These are phyloP conservation scores for Eragrostis curvula DNA, from an alignment of 176 grass and related monocot genomes.

Conservation along the genomic window DNA sequence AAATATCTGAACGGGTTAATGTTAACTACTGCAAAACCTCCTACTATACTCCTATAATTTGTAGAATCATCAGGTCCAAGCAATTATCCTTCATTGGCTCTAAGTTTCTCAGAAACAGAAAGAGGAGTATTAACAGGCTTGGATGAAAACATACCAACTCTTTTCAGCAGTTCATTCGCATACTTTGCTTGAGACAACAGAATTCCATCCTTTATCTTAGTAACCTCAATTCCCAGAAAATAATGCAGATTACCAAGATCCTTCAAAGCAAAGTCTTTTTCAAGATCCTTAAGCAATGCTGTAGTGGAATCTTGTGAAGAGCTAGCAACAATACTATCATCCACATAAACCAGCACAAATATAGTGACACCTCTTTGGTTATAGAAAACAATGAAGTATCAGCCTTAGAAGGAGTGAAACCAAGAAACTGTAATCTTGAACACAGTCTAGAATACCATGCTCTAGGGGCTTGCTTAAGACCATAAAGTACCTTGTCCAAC, in stretches of 20 bases:
- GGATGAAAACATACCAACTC: neutral
- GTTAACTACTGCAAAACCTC: too few species aligned
- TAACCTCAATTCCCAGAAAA: neutral
- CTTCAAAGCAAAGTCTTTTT: neutral
- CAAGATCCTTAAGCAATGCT: neutral
- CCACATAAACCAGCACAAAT: neutral
- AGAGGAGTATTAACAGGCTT: neutral
- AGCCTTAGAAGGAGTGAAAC: too few species aligned
- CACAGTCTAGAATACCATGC: too few species aligned
- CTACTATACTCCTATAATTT: too few species aligned
- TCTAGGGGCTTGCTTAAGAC: too few species aligned
- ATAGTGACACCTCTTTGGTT: too few species aligned
- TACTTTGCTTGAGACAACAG: neutral
- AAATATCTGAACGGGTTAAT: too few species aligned
- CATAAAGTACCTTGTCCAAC: too few species aligned
- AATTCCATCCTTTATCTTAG: neutral
- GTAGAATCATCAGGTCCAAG: too few species aligned
- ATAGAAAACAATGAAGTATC: too few species aligned
- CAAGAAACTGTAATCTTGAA: too few species aligned
- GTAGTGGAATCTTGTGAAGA: neutral
- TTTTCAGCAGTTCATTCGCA: neutral
- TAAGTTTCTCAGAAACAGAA: neutral
- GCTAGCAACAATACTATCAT: neutral
- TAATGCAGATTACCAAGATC: neutral
- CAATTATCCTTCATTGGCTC: too few species aligned